These are phyloP conservation scores for Heterobasidion occidentale DNA, from an alignment of 1,284 basidiomycete genomes.

Conservation along the genomic window DNA sequence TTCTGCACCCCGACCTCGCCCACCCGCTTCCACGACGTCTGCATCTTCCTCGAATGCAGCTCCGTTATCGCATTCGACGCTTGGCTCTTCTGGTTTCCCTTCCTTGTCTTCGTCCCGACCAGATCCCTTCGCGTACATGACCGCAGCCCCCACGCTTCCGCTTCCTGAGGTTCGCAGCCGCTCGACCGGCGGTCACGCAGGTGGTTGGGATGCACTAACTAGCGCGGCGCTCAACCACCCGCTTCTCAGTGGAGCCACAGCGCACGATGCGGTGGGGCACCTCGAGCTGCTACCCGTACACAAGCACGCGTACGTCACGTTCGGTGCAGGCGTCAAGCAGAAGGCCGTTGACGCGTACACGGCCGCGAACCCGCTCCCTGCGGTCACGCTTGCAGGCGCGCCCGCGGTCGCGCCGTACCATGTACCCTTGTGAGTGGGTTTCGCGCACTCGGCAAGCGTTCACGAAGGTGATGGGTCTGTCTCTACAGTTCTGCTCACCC, in stretches of 20 bases:
- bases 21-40: not conserved
- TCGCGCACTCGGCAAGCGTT: slow-evolving; percentile 7
- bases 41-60: not conserved
- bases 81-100: not conserved
- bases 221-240: not conserved
- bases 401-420: slow-evolving; percentile 68
- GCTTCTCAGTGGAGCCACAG: not conserved
- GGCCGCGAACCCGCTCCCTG: slow-evolving; percentile 61
- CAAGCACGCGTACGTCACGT: slow-evolving; percentile 68
- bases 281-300: slow-evolving; percentile 38
- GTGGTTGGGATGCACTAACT: not conserved
- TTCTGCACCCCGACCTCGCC: too few species aligned
- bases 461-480: slow-evolving; percentile 2
- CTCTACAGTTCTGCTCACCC: slow-evolving; percentile 59
- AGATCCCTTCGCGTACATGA: slow-evolving; percentile 10
- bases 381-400: slow-evolving; percentile 38
- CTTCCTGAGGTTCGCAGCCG: not conserved
- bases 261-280: slow-evolving; percentile 1
- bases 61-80: not conserved
- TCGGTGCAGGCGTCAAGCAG: slow-evolving; percentile 76
- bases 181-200: not conserved
- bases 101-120: not conserved
- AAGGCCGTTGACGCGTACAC: slow-evolving; percentile 78
- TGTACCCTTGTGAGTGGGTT: slow-evolving; percentile 61
- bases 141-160: not conserved